Evolutionary conservation across 2,329 filamentous ascomycete species (phyloP).

Genomic region (Metarhizium guizhouense): DNA sequence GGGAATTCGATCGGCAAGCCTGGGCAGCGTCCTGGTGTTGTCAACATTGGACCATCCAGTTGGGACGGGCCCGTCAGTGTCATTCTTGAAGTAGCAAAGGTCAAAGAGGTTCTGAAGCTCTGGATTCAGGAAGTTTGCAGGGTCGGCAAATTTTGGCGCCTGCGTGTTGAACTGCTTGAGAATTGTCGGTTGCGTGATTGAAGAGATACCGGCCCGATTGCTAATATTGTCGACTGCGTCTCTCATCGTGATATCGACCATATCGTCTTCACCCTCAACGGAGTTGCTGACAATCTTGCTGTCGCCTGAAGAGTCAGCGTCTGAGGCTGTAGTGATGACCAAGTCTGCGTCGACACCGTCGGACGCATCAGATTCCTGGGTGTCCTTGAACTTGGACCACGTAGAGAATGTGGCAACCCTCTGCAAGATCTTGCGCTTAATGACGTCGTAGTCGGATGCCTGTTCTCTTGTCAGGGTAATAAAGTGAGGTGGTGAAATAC

Average conservation of each 20-base stretch:
- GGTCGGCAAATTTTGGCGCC: conserved; percentile 45
- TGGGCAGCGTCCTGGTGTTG: conserved; percentile 49
- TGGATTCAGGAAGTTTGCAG: conserved; percentile 49
- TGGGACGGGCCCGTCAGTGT: conserved; percentile 49
- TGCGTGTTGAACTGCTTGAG: conserved; percentile 39
- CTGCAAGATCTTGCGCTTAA: conserved; percentile 71
- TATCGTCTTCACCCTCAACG: conserved; percentile 78
- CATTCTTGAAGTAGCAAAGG: conserved; percentile 55
- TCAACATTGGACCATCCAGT: conserved; percentile 60
- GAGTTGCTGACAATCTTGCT: conserved; percentile 68
- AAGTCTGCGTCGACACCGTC: conserved; percentile 59
- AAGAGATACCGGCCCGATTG: conserved; percentile 8
- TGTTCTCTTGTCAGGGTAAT: conserved; percentile 70
- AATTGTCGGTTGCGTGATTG: conserved; percentile 16
- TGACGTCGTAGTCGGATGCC: conserved; percentile 53
- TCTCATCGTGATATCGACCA: conserved; percentile 84
- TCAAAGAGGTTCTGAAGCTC: conserved; percentile 67
- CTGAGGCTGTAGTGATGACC: conserved; percentile 54
- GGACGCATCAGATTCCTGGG: conserved; percentile 33
- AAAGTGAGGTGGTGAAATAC: conserved; percentile 50
- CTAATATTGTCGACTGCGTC: conserved; percentile 37
- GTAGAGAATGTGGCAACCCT: conserved; percentile 72
- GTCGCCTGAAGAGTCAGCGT: conserved; percentile 58
- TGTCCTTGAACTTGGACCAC: conserved; percentile 50
- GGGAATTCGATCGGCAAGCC: conserved; percentile 36